Evolutionary conservation across 306 rosid species (phyloP).

Genomic region (Delonix regia): DNA sequence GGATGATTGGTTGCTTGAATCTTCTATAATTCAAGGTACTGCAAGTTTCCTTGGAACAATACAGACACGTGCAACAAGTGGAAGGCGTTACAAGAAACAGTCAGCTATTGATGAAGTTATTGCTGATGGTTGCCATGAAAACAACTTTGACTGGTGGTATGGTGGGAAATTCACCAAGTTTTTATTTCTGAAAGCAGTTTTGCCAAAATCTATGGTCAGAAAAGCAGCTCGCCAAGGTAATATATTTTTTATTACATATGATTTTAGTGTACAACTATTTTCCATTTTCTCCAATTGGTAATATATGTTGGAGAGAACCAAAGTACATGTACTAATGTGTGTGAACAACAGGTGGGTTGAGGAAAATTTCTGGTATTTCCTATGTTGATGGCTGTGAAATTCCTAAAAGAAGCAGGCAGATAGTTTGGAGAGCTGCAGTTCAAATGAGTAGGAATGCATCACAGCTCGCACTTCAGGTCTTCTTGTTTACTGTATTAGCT

Average conservation of each 20-base stretch:
- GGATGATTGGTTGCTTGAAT: constrained; percentile 75
- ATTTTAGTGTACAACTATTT: constrained; percentile 11
- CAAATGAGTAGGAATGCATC: constrained; percentile 85
- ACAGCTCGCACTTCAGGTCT: constrained; percentile 93
- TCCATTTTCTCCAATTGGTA: constrained; percentile 1
- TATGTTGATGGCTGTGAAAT: constrained; percentile 83
- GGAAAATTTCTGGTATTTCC: constrained; percentile 66
- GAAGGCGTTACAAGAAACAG: constrained; percentile 75
- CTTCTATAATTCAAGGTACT: constrained; percentile 62
- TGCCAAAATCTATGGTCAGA: constrained; percentile 60
- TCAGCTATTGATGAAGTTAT: constrained; percentile 60
- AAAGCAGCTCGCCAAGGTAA: constrained; percentile 92
- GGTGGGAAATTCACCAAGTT: constrained; percentile 73
- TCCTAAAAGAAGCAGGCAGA: constrained; percentile 84
- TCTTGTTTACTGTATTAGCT: constrained; percentile 29
- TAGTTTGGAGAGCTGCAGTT: constrained; percentile 92
- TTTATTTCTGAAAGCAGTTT: constrained; percentile 77
- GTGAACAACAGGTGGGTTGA: constrained; percentile 66
- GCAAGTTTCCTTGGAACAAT: constrained; percentile 58
- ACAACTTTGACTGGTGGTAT: constrained; percentile 73
- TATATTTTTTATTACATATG: constrained; percentile 11
- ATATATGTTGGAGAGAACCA: constrained; percentile 1
- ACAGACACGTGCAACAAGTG: constrained; percentile 71
- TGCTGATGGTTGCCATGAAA: constrained; percentile 49
- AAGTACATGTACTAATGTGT: constrained; percentile 32